Base-by-base conservation (phyloP, 2,329 filamentous ascomycete species). In the Penicillium sp. region DNA sequence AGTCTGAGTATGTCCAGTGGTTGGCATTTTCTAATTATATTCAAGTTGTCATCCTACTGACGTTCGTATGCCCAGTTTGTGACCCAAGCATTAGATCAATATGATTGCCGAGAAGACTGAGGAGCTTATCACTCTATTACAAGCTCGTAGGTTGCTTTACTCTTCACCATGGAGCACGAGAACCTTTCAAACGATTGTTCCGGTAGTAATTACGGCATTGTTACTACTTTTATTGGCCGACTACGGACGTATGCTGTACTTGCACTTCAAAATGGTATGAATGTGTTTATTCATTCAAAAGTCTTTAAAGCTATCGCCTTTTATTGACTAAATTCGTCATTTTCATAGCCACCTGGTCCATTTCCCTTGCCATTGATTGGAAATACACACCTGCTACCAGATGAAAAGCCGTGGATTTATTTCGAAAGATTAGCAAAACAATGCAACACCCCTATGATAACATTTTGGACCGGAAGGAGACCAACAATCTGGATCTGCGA, bases 401-500 rank as follows among this genome's bases (percentile, higher is more conserved):
- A 79, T 21, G 75, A 72, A 51, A 83, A 84, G 62, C 82, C 83
- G 2, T 85, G 83, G 83, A 75, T 84, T 21, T 81, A 80, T 66
- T 83, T 85, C 58, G 81, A 85, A 50, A 64, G 80, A 58, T 67
- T 84, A 0, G 80, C 82, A 3, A 79, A 81, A 59, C 63, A 71
- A 48, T 54, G 56, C 37, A 67, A 79, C 5, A 72, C 77, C 0
- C 78, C 80, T 0, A 62, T 84, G 6, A 79, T 85, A 44, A 84
- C 82, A 0, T 79, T 82, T 60, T 84, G 82, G 82, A 81, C 83
- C 43, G 79, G 80, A n/a, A 69, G 65, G 11, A 64, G 60, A 34
- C 66, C 66, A 21, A 69, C 66, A 23, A 52, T 68, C 14, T 64
- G 62, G 62, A 62, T 63, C n/a, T 62, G 60, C 48, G 68, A 71